phyloP scores from a whole-genome alignment of 1,139 yeast genomes.

The Scheffersomyces quercinus region DNA sequence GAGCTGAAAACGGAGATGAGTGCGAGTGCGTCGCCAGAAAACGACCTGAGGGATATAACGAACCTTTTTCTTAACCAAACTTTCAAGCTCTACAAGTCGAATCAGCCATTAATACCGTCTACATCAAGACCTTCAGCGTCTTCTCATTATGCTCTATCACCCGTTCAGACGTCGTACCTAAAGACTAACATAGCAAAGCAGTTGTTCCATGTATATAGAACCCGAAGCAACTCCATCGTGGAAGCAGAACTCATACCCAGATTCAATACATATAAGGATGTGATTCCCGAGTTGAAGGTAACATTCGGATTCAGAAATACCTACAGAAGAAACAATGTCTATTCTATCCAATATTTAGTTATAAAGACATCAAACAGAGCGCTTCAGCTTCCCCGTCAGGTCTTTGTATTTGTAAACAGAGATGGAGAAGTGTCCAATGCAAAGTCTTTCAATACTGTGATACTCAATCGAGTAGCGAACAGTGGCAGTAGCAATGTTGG shows the following conservation, averaged over 20 bases:
- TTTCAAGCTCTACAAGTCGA: conserved; percentile 13
- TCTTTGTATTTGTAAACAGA: conserved; percentile 10
- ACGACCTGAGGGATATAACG: background rate
- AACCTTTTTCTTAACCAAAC: conserved; percentile 13
- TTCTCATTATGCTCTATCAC: conserved; percentile 3
- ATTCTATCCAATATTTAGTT: background rate
- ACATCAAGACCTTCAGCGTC: conserved; percentile 2
- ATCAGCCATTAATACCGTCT: conserved; percentile 2
- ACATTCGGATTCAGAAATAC: conserved; percentile 1
- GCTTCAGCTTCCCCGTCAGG: conserved; percentile 12
- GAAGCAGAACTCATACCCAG: conserved; percentile 11
- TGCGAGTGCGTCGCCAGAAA: no score
- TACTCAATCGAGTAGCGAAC: conserved; percentile 7
- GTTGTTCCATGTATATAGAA: conserved; percentile 5
- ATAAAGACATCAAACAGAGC: background rate
- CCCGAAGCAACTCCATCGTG: conserved; percentile 1
- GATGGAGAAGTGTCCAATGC: background rate
- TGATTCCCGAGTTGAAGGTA: conserved; percentile 8
- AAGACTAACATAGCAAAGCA: conserved; percentile 7
- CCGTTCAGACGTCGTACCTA: conserved; percentile 7
- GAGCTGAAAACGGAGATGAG: no score
- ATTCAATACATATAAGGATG: conserved; percentile 10
- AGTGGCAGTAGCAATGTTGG: conserved; percentile 3
- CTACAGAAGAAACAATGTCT: background rate
- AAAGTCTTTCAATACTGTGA: conserved; percentile 6